Base-by-base conservation (phyloP, 2,329 filamentous ascomycete species). In the Aureobasidium lini region DNA sequence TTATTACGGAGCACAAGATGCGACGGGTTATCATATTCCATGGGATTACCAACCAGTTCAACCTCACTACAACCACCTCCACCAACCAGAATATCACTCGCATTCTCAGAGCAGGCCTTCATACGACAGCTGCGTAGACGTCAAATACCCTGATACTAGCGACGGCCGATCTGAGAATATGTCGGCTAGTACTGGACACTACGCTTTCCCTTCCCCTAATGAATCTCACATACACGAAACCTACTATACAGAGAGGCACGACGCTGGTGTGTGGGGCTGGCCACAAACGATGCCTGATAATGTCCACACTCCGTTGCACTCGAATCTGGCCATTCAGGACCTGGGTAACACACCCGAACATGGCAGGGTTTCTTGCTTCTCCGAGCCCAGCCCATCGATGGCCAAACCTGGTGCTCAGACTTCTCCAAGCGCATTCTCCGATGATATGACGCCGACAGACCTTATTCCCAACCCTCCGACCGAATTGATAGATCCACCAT, bases 391-490 rank as follows among this genome's bases (percentile, higher is more conserved):
- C 13, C 16, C 40, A 10, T n/a, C 40, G 10, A 44, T 29, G n/a
- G n/a, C n/a, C 31, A 46, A 15, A 16, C 39, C 52, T 11, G 37
- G 40, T 29, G 23, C 31, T n/a, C 52, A 46, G 40, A 36, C 29
- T 23, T 56, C 52, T 7, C 52, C 31, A 37, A 44, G 9, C 6
- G 31, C 29, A 15, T 43, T 29, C 13, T 36, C 32, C 13, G 16
- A 28, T 11, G 31, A 16, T 2, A 53, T 36, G 1, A 44, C n/a
- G 4, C 56, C 32, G 3, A 31, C 34, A 9, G 54, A 57, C 23
- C 29, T 57, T 8, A 48, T 57, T 9, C 54, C 54, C 10, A 18
- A 57, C 29, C 54, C 43, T 29, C 54, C 54, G 18, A 31, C 42
- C 3, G 34, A 39, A 11, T 6, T 57, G 43, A 1, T 57, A 9